phyloP scores from a whole-genome alignment of 148 eudicot genomes.

The Linanthus parryae region DNA sequence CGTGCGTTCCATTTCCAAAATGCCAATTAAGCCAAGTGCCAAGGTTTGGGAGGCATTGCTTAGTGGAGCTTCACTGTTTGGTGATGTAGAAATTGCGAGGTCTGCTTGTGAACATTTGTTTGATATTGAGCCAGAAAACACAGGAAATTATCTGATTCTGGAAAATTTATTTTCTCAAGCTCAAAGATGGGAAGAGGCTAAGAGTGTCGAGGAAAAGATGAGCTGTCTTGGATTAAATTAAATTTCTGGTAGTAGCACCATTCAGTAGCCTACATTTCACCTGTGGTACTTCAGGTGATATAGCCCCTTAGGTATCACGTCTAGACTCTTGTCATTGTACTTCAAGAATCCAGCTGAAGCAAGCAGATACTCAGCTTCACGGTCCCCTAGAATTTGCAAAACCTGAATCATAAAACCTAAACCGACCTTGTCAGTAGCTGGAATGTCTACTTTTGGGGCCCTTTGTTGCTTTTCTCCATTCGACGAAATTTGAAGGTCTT shows the following conservation, averaged over 20 bases:
- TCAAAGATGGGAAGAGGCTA: constrained; percentile 56
- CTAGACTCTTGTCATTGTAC: too few relatives aligned
- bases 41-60: constrained; percentile 51
- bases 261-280: too few relatives aligned
- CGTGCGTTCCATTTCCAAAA: constrained; percentile 32
- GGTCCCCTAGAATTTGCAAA: too few relatives aligned
- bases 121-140: constrained; percentile 47
- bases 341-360: too few relatives aligned
- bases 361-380: too few relatives aligned
- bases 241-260: constrained; percentile 44
- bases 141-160: constrained; percentile 44
- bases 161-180: constrained; percentile 48
- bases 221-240: constrained; percentile 36
- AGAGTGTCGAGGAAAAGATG: constrained; percentile 32
- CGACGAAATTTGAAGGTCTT: too few relatives aligned
- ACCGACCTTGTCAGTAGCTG: too few relatives aligned
- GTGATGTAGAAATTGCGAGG: constrained; percentile 46
- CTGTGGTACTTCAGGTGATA: too few relatives aligned
- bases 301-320: too few relatives aligned
- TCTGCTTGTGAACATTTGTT: constrained; percentile 38
- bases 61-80: constrained; percentile 48
- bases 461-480: too few relatives aligned
- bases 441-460: too few relatives aligned
- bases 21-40: constrained; percentile 50
- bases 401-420: too few relatives aligned